These are phyloP conservation scores for Ophiostoma piceae DNA, from an alignment of 2,329 filamentous ascomycete species.

Conservation along the genomic window DNA sequence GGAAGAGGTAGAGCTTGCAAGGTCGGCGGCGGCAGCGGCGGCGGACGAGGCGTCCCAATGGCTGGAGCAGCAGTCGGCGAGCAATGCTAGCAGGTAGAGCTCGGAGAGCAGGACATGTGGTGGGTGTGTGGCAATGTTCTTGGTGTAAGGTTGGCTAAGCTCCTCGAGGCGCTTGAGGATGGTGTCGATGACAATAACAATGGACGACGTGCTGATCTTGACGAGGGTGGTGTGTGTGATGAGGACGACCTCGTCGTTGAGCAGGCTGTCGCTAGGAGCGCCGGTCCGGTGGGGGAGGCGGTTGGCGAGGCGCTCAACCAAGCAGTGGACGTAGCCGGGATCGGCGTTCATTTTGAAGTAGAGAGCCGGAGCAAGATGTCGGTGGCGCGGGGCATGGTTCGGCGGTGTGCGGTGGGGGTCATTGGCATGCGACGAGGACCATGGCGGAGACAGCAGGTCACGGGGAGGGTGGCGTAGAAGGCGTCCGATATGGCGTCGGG, in stretches of 20 bases:
- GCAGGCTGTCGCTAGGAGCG: slow-evolving; percentile 50
- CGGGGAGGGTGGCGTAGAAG: not conserved
- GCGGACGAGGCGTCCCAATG: slow-evolving; percentile 47
- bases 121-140: slow-evolving; percentile 48
- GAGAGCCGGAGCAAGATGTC: not conserved
- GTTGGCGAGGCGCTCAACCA: slow-evolving; percentile 58
- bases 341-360: slow-evolving; percentile 51
- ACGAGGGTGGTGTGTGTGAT: slow-evolving; percentile 58
- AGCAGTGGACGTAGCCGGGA: slow-evolving; percentile 54
- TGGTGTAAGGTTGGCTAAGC: slow-evolving; percentile 48
- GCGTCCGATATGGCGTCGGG: not conserved
- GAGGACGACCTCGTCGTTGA: slow-evolving; percentile 56
- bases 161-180: slow-evolving; percentile 56
- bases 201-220: slow-evolving; percentile 52
- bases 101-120: slow-evolving; percentile 59
- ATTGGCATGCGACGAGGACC: slow-evolving; percentile 13
- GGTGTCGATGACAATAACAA: slow-evolving; percentile 51
- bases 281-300: slow-evolving; percentile 61
- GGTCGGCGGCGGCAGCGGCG: slow-evolving; percentile 22
- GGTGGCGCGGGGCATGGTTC: slow-evolving; percentile 17
- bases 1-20: slow-evolving; percentile 15
- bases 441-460: slow-evolving; percentile 19
- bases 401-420: slow-evolving; percentile 3
- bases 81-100: slow-evolving; percentile 57
- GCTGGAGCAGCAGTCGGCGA: slow-evolving; percentile 60